Evolutionary conservation across 257 asterid species (phyloP), one percentile per base, ranked within the genome.

Genomic region (Forsythia suspensa): DNA sequence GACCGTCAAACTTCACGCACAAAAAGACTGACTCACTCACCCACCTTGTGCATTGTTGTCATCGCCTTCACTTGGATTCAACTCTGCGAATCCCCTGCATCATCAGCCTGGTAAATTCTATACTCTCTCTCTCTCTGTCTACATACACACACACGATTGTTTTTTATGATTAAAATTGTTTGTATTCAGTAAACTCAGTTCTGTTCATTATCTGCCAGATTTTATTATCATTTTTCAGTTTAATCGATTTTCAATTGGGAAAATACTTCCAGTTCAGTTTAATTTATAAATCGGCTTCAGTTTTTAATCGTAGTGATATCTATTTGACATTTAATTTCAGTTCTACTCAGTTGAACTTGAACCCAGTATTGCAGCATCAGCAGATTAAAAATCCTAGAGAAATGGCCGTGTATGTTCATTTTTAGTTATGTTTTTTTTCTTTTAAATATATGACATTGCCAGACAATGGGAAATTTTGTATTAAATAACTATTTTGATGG

Each of bases 341-440:
- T 15, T 76, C 46, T 74, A 72, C 44, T 79, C 84, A 86, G 89
- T 59, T 59, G 67, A 59, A 63, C 74, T 43, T n/a, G 40, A 70
- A 61, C 48, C 18, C 77, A 36, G 76, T 10, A 20, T 29, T 51
- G 13, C 18, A 39, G 70, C 79, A 75, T 70, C 76, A 42, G 71
- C 34, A 29, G 76, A 76, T 80, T 59, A 46, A 39, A 71, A 36
- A 66, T 84, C 80, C 57, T 77, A 34, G 76, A 80, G 63, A 74
- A 78, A 88, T 88, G 91, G 91, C 88, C 39, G 91, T 86, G 91
- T 88, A 81, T 86, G 91, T 24, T 57, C 34, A 57, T 57, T 18
- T 57, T 57, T 57, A n/a, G 6, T 57, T 57, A 18, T 55, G 3
- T 57, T 57, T 84, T 16, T 20, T 72, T 6, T 10, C 61, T 38